Base-by-base conservation (phyloP, 805 yeast genomes). In the Pichia sporocuriosa region DNA sequence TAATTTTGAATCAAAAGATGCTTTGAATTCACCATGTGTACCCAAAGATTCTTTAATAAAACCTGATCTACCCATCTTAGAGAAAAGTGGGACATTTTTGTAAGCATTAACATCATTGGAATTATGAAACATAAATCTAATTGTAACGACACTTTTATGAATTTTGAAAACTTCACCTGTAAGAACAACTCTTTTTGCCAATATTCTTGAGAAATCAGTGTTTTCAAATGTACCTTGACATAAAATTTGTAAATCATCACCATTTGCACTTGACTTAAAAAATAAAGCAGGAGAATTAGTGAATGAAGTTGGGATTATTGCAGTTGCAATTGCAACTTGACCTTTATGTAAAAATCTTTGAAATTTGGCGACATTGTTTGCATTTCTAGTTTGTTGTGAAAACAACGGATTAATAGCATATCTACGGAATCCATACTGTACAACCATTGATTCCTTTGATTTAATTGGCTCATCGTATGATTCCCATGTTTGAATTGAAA, bases 1-100 rank as follows among this genome's bases (percentile, higher is more conserved):
- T 55, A 94, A 68, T 56, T 82, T 85, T 45, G 89, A 90, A 59
- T 93, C 97, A 55, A 93, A 93, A 8, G 84, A 83, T 20, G 97
- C 96, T 67, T 93, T 93, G 76, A 83, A 89, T 69, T 90, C 87
- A 49, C 99, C 99, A 61, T 93, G 98, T 2, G 98, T 93, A 66
- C 99, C 99, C 68, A 93, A 72, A 58, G 89, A 77, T 61, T 90
- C 97, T 64, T 86, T 90, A 60, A 94, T 90, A 62, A 84, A 84
- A 42, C 99, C 99, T 17, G 88, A 73, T 62, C 97, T 79, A 38
- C 98, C 99, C 54, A 81, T 73, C 61, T 85, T 87, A 32, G 97
- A 89, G 63, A 87, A 93, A 46, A 93, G 67, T 32, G 97, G 97
- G 51, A 93, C 83, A 4, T 89, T 81, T 65, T 84, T 85, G 74